Percentiles rank a stretch among this genome's conserved stretches.
phyloP scores from a whole-genome alignment of 805 yeast species.

The Kodamaea kaohsiungensis region DNA sequence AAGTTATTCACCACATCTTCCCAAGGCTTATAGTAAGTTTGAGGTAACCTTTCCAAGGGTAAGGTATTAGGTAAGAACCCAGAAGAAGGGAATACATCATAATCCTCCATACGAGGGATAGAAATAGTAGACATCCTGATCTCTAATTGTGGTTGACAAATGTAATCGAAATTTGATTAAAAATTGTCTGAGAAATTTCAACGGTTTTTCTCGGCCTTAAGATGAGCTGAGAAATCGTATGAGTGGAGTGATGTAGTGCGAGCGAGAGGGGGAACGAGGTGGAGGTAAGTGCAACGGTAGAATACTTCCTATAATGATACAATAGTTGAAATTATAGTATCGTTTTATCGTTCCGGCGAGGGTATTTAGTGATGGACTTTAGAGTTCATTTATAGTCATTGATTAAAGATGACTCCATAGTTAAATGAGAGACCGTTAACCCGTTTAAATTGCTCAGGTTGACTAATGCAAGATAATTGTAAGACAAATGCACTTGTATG shows the following conservation, averaged over 20 bases:
- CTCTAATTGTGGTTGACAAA: neutral
- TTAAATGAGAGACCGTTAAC: too few species aligned
- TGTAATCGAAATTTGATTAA: neutral
- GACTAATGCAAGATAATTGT: too few species aligned
- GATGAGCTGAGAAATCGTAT: neutral
- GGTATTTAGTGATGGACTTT: too few species aligned
- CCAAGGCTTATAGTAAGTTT: constrained; percentile 73
- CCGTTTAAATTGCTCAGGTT: too few species aligned
- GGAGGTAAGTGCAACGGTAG: neutral
- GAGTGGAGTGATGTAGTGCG: neutral
- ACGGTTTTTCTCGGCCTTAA: neutral
- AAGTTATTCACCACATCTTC: constrained; percentile 64
- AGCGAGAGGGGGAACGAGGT: neutral
- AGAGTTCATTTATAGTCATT: too few species aligned
- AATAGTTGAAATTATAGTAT: too few species aligned
- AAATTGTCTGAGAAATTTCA: neutral
- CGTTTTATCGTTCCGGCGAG: too few species aligned
- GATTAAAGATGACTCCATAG: too few species aligned
- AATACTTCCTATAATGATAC: too few species aligned
- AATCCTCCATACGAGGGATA: constrained; percentile 48
- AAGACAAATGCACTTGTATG: too few species aligned
- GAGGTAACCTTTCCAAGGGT: constrained; percentile 64
- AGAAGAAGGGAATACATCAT: constrained; percentile 64
- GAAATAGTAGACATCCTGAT: neutral
- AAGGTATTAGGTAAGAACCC: constrained; percentile 78